Evolutionary conservation across 495 filamentous ascomycete genomes (phyloP).

Genomic region (Xylaria scruposa): DNA sequence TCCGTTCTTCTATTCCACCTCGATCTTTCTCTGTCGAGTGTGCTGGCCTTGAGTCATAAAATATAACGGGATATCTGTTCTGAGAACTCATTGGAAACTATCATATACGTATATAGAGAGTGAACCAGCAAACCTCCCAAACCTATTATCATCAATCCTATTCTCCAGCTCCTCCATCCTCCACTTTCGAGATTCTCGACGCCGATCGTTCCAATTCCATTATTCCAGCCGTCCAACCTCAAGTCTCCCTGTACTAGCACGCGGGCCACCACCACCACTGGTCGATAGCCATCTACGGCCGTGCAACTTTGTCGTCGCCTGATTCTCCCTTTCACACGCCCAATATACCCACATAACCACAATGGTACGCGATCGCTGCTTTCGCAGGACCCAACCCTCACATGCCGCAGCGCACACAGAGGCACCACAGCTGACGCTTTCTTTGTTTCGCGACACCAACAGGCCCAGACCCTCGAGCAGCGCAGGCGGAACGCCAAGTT

Average conservation of each 20-base stretch:
- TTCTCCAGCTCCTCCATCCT: slow-evolving; percentile 1
- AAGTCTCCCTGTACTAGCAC: neutral
- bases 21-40: neutral
- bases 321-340: neutral
- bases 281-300: neutral
- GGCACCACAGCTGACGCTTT: slow-evolving; percentile 6
- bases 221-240: neutral
- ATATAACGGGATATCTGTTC: slow-evolving; percentile 25
- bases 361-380: slow-evolving; percentile 34
- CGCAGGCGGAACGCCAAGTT: slow-evolving; percentile 87
- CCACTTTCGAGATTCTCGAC: neutral
- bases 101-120: slow-evolving; percentile 3
- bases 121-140: too few species aligned
- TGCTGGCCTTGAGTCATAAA: slow-evolving; percentile 12
- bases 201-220: slow-evolving; percentile 11
- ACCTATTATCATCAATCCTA: too few species aligned
- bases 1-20: neutral
- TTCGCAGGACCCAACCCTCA: neutral
- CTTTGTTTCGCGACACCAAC: slow-evolving; percentile 5
- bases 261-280: neutral
- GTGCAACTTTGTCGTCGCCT: neutral
- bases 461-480: slow-evolving; percentile 97
- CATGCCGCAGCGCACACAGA: neutral
- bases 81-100: slow-evolving; percentile 21
- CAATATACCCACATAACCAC: slow-evolving; percentile 12